Percentiles rank a stretch among this genome's conserved stretches.
phyloP scores from a whole-genome alignment of 2,329 filamentous ascomycete species.

The Graphilbum fragrans region DNA sequence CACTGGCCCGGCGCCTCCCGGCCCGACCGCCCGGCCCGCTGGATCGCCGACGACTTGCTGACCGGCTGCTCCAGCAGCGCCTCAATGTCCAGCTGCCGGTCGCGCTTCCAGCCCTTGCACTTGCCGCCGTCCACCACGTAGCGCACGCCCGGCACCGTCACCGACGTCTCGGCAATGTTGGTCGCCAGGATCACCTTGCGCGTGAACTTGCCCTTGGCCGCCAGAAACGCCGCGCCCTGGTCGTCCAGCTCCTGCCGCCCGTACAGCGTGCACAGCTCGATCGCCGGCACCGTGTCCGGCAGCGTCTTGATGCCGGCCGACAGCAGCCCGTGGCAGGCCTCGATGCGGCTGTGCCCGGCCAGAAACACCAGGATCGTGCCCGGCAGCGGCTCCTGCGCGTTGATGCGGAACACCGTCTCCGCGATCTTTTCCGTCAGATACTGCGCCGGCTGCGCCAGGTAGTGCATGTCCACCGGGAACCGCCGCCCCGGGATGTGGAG shows the following conservation, averaged over 20 bases:
- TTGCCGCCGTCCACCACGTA: constrained; percentile 91
- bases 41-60: constrained; percentile 85
- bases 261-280: constrained; percentile 69
- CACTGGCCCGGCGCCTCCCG: constrained; percentile 87
- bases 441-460: constrained; percentile 60
- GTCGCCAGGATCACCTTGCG: constrained; percentile 87
- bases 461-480: constrained; percentile 68
- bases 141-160: constrained; percentile 86
- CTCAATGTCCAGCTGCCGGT: constrained; percentile 73
- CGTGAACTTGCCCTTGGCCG: constrained; percentile 56
- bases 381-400: constrained; percentile 78
- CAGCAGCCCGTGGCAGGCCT: constrained; percentile 65
- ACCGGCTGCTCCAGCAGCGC: constrained; percentile 84
- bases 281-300: constrained; percentile 60
- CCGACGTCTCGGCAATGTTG: constrained; percentile 97
- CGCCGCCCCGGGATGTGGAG: constrained; percentile 74
- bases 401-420: constrained; percentile 74
- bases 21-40: constrained; percentile 82
- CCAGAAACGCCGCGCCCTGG: constrained; percentile 77
- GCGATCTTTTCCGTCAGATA: constrained; percentile 76
- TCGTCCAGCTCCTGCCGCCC: constrained; percentile 78
- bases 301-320: constrained; percentile 67
- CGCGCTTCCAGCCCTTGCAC: constrained; percentile 86
- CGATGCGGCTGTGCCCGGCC: constrained; percentile 86
- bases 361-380: constrained; percentile 90